Base-by-base conservation (phyloP, 2,329 filamentous ascomycete genomes). In the Cyanodermella asteris region DNA sequence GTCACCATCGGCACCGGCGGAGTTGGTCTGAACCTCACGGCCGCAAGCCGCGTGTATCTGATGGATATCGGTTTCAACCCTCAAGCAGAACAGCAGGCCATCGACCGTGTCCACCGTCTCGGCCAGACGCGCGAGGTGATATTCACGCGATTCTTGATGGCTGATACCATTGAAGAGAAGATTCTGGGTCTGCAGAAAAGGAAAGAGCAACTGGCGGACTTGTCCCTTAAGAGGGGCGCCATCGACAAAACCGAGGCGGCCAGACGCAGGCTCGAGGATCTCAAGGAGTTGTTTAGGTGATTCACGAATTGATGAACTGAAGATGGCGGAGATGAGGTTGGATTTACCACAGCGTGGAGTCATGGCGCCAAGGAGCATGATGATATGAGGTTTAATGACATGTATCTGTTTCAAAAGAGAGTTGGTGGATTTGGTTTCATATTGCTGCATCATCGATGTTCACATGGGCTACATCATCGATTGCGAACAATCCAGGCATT, bases 1-100 rank as follows among this genome's bases (percentile, higher is more conserved):
- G 80, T 91, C 9, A 91, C 80, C 7, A 90, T 93, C 47, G 80
- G 72, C 42, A 84, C 84, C 0, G 87, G 84, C 34, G 84, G 87
- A 11, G 64, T 93, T 10, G 84, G 84, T 9, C 67, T 94, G 19
- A 94, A 94, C 42, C 55, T 94, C 27, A 93, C 82, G 0, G 60
- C 76, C 1, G 84, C 73, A 16, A 87, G 71, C 43, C 74, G 66
- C 28, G 84, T 90, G 9, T 94, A 87, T 45, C 75, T 94, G 39
- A 94, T 97, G 84, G 87, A 97, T 45, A 87, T 87, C 5, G 82
- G 93, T 43, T 97, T 84, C 54, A 97, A 97, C 41, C 87, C 87
- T 0, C 82, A 81, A 0, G 80, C 82, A 0, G 84, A 97, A 47
- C 77, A 81, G 5, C 87, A 97, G 50, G 87, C 87, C 2, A 64